These are phyloP conservation scores for Cutaneotrichosporon cutaneum DNA, from an alignment of 1,284 basidiomycete species.

Conservation along the genomic window DNA sequence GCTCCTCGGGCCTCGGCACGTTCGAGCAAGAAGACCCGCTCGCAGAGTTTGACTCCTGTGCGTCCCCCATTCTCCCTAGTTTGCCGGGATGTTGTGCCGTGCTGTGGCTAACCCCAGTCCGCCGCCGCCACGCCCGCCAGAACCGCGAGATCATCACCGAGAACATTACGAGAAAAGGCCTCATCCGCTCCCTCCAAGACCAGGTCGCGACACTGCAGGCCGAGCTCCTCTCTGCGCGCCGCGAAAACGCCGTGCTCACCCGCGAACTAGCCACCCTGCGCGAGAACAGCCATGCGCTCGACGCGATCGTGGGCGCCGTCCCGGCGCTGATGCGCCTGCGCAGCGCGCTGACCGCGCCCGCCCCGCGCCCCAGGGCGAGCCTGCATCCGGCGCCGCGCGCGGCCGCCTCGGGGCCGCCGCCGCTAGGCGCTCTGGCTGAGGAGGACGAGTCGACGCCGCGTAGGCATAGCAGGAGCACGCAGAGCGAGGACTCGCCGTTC, in stretches of 20 bases:
- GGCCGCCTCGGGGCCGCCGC: neutral
- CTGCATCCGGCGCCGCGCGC: neutral
- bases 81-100: too few species aligned
- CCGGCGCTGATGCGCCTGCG: slow-evolving; percentile 17
- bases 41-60: slow-evolving; percentile 10
- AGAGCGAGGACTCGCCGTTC: neutral
- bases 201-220: slow-evolving; percentile 21
- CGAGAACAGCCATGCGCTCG: slow-evolving; percentile 9
- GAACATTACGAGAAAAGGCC: slow-evolving; percentile 20
- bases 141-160: slow-evolving; percentile 26
- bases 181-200: slow-evolving; percentile 16
- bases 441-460: neutral
- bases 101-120: slow-evolving; percentile 17
- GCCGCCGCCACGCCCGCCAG: slow-evolving; percentile 21
- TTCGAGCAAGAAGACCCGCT: neutral
- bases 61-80: neutral
- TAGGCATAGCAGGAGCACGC: too few species aligned
- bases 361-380: neutral
- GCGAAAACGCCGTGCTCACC: slow-evolving; percentile 10
- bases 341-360: neutral
- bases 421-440: neutral
- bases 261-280: slow-evolving; percentile 5
- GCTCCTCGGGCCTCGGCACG: slow-evolving; percentile 2
- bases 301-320: slow-evolving; percentile 14
- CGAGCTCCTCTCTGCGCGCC: slow-evolving; percentile 18